A percentile compares a stretch with the other conserved stretches of the same genome.
These are phyloP conservation scores for Akanthomyces lecanii DNA, from an alignment of 2,329 filamentous ascomycete species.

Conservation along the genomic window DNA sequence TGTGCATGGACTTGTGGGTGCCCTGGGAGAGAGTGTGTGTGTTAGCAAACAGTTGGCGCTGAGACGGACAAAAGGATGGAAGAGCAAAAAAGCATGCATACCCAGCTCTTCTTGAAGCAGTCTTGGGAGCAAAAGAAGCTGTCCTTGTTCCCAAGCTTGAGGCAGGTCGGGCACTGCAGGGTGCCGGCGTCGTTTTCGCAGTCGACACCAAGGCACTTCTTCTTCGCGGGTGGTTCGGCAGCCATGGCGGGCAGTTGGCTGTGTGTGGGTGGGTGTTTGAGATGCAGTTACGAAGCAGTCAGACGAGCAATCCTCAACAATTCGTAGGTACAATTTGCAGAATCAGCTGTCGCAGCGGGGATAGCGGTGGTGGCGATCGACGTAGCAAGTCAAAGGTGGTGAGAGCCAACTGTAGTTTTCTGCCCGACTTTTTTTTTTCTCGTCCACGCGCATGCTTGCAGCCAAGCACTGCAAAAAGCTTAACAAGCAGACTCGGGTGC, in stretches of 20 bases:
- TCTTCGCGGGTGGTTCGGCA: constrained; percentile 50
- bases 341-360: neutral
- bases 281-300: no score
- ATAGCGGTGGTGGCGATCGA: neutral
- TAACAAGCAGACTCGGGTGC: neutral
- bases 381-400: constrained; percentile 10
- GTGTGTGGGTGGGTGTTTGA: no score
- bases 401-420: constrained; percentile 10
- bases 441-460: neutral
- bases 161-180: constrained; percentile 90
- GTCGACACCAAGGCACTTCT: constrained; percentile 74
- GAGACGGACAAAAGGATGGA: neutral
- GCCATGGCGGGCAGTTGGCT: constrained; percentile 32
- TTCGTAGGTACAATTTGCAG: no score
- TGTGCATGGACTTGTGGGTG: constrained; percentile 69
- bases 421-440: constrained; percentile 10
- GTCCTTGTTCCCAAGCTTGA: constrained; percentile 81
- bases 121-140: constrained; percentile 98
- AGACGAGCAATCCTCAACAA: neutral
- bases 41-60: constrained; percentile 6
- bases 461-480: neutral
- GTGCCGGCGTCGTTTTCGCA: constrained; percentile 82
- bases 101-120: constrained; percentile 99
- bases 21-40: constrained; percentile 43
- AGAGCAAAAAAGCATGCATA: constrained; percentile 42